Percentiles rank a stretch among this genome's conserved stretches.
Conservation (phyloP, 192 early-diverging fungal species). For the Backusella parvicylindrica region DNA sequence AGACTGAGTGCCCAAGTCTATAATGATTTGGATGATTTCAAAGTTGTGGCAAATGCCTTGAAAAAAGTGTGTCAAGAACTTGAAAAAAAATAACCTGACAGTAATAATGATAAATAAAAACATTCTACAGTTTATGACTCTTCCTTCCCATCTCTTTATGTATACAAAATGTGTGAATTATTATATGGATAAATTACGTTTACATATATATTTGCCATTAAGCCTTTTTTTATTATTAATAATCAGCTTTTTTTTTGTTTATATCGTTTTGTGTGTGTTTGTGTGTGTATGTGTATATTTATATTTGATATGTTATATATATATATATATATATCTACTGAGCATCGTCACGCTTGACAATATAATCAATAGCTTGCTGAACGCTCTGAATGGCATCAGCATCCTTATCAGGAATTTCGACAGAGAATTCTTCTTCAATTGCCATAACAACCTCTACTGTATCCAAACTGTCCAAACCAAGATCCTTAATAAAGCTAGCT, state of each 20-base stretch:
- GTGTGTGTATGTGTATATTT: background rate
- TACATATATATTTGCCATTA: background rate
- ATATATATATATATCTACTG: constrained; percentile 46
- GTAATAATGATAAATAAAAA: too few relatives aligned
- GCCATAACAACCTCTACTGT: constrained; percentile 99
- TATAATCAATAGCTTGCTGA: constrained; percentile 84
- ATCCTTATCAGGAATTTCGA: constrained; percentile 96
- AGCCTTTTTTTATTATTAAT: background rate
- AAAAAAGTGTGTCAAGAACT: constrained; percentile 40
- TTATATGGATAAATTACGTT: too few relatives aligned
- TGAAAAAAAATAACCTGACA: constrained; percentile 7
- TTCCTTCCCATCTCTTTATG: too few relatives aligned
- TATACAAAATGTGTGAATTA: too few relatives aligned
- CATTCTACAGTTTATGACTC: too few relatives aligned
- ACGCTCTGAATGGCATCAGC: constrained; percentile 93
- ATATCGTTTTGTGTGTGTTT: background rate
- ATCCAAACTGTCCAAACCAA: constrained; percentile 94
- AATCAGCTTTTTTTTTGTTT: background rate
- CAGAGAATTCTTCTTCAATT: constrained; percentile 98
- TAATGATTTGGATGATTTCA: constrained; percentile 46
- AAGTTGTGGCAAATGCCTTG: constrained; percentile 39
- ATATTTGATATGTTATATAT: background rate
- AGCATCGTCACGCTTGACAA: constrained; percentile 68
- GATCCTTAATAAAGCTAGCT: constrained; percentile 90
- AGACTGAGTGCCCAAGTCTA: constrained; percentile 61